Percentiles rank a stretch among this genome's conserved stretches.
phyloP scores from a whole-genome alignment of 139 green algal genomes.

The Yamagishiella unicocca region DNA sequence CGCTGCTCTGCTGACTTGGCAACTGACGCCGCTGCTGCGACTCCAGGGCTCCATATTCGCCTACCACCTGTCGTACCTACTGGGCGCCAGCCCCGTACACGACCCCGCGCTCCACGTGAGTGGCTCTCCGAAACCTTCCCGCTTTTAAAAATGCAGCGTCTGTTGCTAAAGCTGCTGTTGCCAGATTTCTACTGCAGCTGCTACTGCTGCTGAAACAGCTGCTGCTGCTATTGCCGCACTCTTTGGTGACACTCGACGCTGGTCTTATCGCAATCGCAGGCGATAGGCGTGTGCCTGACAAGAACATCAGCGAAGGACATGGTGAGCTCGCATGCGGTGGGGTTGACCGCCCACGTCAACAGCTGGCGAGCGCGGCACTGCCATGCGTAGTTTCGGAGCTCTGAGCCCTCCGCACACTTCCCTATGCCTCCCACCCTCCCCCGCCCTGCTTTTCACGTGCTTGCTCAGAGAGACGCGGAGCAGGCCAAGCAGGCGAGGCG shows the following conservation, averaged over 20 bases:
- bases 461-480: background rate
- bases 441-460: background rate
- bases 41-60: constrained; percentile 59
- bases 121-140: background rate
- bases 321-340: constrained; percentile 45
- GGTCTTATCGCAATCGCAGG: too few relatives aligned
- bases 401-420: too few relatives aligned
- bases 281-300: constrained; percentile 71
- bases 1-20: too few relatives aligned
- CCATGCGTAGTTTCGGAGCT: too few relatives aligned
- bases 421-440: background rate
- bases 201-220: too few relatives aligned
- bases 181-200: too few relatives aligned
- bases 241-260: too few relatives aligned
- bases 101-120: constrained; percentile 53
- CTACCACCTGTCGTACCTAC: constrained; percentile 85
- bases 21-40: too few relatives aligned
- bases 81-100: constrained; percentile 61
- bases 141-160: too few relatives aligned
- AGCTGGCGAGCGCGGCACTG: too few relatives aligned
- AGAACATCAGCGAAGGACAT: constrained; percentile 75
- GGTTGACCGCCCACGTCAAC: background rate
- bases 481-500: background rate
- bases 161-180: too few relatives aligned
- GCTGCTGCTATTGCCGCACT: too few relatives aligned